A percentile compares a stretch with the other conserved stretches of the same genome.
Conservation (phyloP, 2,329 filamentous ascomycete species). For the Aspergillus piperis region DNA sequence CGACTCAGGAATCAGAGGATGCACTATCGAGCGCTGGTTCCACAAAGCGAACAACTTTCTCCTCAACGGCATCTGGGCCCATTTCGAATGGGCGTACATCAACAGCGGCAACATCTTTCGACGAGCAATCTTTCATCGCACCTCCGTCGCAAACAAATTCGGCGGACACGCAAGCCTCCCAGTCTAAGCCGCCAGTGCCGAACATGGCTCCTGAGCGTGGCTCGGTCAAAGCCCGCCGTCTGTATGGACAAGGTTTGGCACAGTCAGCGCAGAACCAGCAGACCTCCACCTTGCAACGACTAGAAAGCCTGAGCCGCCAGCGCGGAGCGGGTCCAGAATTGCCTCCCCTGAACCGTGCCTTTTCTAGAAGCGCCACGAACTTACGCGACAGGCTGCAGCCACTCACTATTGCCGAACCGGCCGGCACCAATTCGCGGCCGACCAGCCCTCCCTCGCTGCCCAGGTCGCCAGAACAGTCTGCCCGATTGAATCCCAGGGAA, state of each 20-base stretch:
- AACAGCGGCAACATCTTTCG: constrained; percentile 83
- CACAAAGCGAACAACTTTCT: constrained; percentile 76
- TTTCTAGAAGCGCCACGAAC: constrained; percentile 65
- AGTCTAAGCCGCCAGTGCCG: constrained; percentile 30
- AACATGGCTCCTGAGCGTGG: constrained; percentile 59
- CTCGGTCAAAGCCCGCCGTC: constrained; percentile 68
- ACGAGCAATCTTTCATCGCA: constrained; percentile 61
- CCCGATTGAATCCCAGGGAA: constrained; percentile 15
- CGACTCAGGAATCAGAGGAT: constrained; percentile 45
- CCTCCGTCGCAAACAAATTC: constrained; percentile 25
- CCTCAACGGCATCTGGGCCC: constrained; percentile 75
- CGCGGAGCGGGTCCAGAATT: constrained; percentile 58
- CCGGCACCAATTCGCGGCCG: constrained; percentile 21
- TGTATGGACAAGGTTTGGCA: constrained; percentile 81
- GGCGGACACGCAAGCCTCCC: constrained; percentile 25
- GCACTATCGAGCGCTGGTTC: constrained; percentile 64
- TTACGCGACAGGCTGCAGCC: constrained; percentile 55
- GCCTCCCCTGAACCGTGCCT: constrained; percentile 48
- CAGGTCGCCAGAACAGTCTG: constrained; percentile 40
- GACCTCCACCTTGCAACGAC: constrained; percentile 70
- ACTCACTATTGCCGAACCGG: constrained; percentile 30
- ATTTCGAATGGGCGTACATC: constrained; percentile 72
- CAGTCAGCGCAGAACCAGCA: constrained; percentile 82
- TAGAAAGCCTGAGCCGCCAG: constrained; percentile 75
- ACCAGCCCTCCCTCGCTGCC: constrained; percentile 48